Evolutionary conservation across 108 stramenopile genomes (phyloP), one percentile per base, ranked within the genome.

Genomic region (Pinguiococcus pyrenoidosus): DNA sequence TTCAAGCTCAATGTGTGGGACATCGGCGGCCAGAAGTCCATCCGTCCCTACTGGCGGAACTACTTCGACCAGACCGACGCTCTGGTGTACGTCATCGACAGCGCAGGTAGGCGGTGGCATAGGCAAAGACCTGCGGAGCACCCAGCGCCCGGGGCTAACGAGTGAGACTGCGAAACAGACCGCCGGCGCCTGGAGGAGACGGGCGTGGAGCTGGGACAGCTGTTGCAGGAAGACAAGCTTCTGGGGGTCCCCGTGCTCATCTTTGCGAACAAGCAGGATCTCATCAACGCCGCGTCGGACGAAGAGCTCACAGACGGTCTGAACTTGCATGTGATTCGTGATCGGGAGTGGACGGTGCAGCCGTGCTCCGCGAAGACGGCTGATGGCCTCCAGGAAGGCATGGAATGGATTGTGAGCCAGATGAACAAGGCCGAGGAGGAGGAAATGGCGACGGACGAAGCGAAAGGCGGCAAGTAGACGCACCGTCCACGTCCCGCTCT

Each of bases 251-350:
- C 76, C 22, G 46, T 81, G 28, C 60, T 78, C 2, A 52, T 78
- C 12, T 68, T 78, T 37, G 80, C 76, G 12, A 81, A 81, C 68
- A 81, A 81, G 58, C 76, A 75, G 53, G 80, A 81, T 37, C 47
- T 78, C 10, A n/a, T 74, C 12, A 71, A 66, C 59, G 71, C 76
- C 30, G 29, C 71, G 17, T 46, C 71, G 6, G 26, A 71, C 5
- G 58, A 66, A 1, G 78, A 85, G 57, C 73, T 85, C 33, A 45
- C 74, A 4, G 65, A 71, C 18, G 65, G 51, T 10, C 54, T 85
- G n/a, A 55, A 58, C 28, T 58, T 77, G 3, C 50, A 66, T 42
- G 36, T 25, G 16, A 54, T 74, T 56, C 23, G 64, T 24, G 68
- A 71, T 57, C 44, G 66, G 21, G 29, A 48, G 9, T 74, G 73